Base-by-base conservation (phyloP, 225 moss, liverwort and hornwort species). In the Sphagnum tenellum region DNA sequence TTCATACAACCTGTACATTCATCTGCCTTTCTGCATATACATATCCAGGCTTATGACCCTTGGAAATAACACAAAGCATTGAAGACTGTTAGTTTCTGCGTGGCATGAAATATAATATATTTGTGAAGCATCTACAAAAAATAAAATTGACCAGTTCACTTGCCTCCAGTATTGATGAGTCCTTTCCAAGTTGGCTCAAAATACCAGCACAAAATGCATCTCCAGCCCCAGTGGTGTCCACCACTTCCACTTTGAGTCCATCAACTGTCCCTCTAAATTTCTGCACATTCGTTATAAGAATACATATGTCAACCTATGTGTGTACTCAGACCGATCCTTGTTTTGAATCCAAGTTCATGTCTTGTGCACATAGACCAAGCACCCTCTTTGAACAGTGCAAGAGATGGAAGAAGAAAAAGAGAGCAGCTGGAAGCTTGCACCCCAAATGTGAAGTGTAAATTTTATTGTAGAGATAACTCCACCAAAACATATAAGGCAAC, bases 141-240 rank as follows among this genome's bases (percentile, higher is more conserved):
- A 44, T 13, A 7, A 44, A 13, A 44, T 13, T 13, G 14, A 13
- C 58, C 7, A 13, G 12, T n/a, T 5, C 29, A 65, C 64, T 50
- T 79, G 76, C 82, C 2, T 76, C 69, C 1, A 79, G 71, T 6
- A 79, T 71, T 2, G 45, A 12, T 48, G 71, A 61, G 47, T 11
- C 66, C 76, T 60, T 2, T 52, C 71, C 82, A 76, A 82, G 76
- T 7, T 82, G 79, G 51, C 76, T 74, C 47, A 79, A 45, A 58
- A 82, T 60, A 51, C 79, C 82, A 50, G 79, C 82, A 67, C 82
- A 82, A 76, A 82, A 82, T 60, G 82, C 79, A 74, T 82, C 82
- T 63, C 82, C 82, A 0, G 82, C 79, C 1, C 82, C 76, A 53
- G 82, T 82, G 3, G 82, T 82, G 76, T 82, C 82, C 70, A 79